A percentile compares a stretch with the other conserved stretches of the same genome.
Conservation (phyloP, 129 eudicot genomes). For the Escallonia rubra region DNA sequence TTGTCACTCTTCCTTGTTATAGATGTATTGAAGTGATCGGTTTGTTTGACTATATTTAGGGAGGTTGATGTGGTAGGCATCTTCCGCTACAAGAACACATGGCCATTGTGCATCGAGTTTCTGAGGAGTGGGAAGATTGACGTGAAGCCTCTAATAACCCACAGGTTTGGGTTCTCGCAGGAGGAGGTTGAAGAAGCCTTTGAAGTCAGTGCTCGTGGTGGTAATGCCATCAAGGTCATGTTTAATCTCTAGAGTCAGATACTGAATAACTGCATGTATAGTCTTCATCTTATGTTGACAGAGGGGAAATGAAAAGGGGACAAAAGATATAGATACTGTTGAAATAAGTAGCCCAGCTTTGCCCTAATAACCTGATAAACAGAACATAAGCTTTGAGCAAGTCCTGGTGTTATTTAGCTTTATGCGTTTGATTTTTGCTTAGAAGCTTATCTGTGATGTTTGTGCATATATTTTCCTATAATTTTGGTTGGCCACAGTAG, state of each 20-base stretch:
- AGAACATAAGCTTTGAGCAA: too few relatives aligned
- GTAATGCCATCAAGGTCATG: slow-evolving; percentile 72
- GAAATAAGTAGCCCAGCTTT: too few relatives aligned
- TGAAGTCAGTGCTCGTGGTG: slow-evolving; percentile 69
- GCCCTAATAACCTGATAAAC: too few relatives aligned
- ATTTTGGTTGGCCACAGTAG: too few relatives aligned
- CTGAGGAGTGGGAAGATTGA: slow-evolving; percentile 62
- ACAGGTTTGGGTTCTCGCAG: slow-evolving; percentile 62
- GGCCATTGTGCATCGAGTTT: slow-evolving; percentile 71
- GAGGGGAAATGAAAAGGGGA: too few relatives aligned
- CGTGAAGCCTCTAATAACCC: slow-evolving; percentile 78
- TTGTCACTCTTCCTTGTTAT: background rate
- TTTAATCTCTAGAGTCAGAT: slow-evolving; percentile 36
- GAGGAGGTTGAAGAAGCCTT: slow-evolving; percentile 68
- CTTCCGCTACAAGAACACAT: slow-evolving; percentile 71
- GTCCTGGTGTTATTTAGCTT: too few relatives aligned
- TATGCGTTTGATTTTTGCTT: too few relatives aligned
- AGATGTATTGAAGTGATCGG: background rate
- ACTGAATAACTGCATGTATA: too few relatives aligned
- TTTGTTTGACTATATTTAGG: slow-evolving; percentile 24
- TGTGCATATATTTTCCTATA: too few relatives aligned
- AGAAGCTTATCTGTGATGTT: too few relatives aligned
- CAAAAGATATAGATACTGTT: too few relatives aligned
- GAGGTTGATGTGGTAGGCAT: slow-evolving; percentile 75
- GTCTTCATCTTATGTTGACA: too few relatives aligned